phyloP scores from a whole-genome alignment of 108 stramenopile species.

The Cyclostephanos invisitatus region DNA sequence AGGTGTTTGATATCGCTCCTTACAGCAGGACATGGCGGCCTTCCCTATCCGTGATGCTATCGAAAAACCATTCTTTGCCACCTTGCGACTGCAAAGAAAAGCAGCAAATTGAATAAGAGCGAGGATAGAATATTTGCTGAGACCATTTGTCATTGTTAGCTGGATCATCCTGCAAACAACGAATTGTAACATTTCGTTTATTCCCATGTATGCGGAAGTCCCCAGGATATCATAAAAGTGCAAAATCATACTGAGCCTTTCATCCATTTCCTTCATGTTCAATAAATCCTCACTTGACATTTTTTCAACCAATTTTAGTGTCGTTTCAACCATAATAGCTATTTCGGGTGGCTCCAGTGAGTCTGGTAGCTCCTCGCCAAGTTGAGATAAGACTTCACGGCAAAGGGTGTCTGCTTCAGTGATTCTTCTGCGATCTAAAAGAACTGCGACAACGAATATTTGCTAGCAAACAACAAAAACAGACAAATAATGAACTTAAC shows the following conservation, averaged over 20 bases:
- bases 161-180: constrained; percentile 18
- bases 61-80: neutral
- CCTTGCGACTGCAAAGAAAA: constrained; percentile 3
- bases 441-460: constrained; percentile 1
- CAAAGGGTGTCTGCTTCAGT: constrained; percentile 10
- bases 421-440: neutral
- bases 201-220: constrained; percentile 6
- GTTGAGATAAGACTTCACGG: constrained; percentile 23
- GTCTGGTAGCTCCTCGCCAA: constrained; percentile 30
- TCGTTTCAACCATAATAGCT: neutral
- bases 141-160: constrained; percentile 29
- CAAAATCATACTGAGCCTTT: constrained; percentile 11
- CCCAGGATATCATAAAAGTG: constrained; percentile 20
- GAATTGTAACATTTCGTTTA: constrained; percentile 12
- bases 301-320: constrained; percentile 5
- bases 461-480: too few relatives aligned
- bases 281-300: constrained; percentile 13
- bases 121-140: constrained; percentile 27
- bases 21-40: constrained; percentile 6
- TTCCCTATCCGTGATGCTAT: constrained; percentile 23
- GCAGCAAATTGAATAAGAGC: constrained; percentile 18
- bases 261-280: too few relatives aligned
- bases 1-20: too few relatives aligned
- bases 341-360: constrained; percentile 2
- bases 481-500: neutral